These are phyloP conservation scores for Kluyveromyces sp. DNA, from an alignment of 1,139 yeast genomes.

Conservation along the genomic window DNA sequence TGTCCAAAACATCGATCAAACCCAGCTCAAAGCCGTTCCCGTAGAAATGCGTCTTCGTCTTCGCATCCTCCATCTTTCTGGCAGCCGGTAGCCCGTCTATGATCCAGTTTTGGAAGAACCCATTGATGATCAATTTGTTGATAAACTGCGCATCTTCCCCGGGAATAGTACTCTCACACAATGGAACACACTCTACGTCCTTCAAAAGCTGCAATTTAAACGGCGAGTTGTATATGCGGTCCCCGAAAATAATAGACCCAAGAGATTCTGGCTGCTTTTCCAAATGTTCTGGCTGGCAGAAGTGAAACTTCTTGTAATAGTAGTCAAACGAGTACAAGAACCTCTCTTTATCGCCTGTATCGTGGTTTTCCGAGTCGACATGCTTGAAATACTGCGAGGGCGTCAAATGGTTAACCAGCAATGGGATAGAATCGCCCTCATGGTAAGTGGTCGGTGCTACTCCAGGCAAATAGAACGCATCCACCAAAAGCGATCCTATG, in stretches of 20 bases:
- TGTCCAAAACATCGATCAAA: conserved; percentile 40
- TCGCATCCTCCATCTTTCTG: conserved; percentile 45
- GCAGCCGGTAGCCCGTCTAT: conserved; percentile 95
- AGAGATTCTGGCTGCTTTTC: conserved; percentile 79
- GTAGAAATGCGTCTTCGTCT: conserved; percentile 56
- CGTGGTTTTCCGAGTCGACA: conserved; percentile 30
- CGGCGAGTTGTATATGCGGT: conserved; percentile 89
- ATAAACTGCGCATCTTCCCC: conserved; percentile 66
- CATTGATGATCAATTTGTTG: conserved; percentile 68
- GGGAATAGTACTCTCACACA: conserved; percentile 58
- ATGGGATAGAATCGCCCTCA: conserved; percentile 63
- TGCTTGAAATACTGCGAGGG: conserved; percentile 54
- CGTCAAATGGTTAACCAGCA: conserved; percentile 82
- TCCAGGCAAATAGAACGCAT: conserved; percentile 85
- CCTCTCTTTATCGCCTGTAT: conserved; percentile 40
- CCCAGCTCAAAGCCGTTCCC: conserved; percentile 84
- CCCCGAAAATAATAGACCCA: conserved; percentile 93
- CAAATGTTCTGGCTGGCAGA: conserved; percentile 62
- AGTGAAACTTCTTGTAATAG: conserved; percentile 75
- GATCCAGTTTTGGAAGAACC: conserved; percentile 86
- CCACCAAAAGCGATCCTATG: conserved; percentile 6
- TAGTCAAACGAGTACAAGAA: conserved; percentile 75
- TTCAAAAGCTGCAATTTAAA: conserved; percentile 73
- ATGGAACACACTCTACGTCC: conserved; percentile 53
- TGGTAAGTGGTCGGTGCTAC: conserved; percentile 88